Percentiles rank a stretch among this genome's conserved stretches.
These are phyloP conservation scores for Catunica adiposa DNA, from an alignment of 2,329 filamentous ascomycete genomes.

Conservation along the genomic window DNA sequence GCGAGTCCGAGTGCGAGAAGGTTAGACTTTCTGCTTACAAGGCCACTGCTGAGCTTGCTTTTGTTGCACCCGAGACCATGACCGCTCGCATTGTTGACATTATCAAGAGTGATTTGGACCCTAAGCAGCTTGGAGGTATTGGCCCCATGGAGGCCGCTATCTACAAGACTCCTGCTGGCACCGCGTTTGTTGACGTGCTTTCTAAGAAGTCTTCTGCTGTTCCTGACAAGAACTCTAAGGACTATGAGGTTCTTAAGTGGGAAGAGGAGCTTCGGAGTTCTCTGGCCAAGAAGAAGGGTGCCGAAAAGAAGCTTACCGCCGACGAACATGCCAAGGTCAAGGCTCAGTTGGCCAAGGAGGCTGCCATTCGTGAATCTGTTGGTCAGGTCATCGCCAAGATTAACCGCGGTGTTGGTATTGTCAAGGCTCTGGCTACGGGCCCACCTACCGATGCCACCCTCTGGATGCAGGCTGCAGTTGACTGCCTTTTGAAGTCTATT, in stretches of 20 bases:
- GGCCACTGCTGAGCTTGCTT: slow-evolving; percentile 79
- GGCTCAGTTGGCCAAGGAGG: slow-evolving; percentile 75
- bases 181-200: slow-evolving; percentile 76
- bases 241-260: slow-evolving; percentile 94
- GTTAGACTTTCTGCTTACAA: slow-evolving; percentile 59
- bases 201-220: slow-evolving; percentile 60
- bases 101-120: slow-evolving; percentile 57
- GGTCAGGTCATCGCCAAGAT: slow-evolving; percentile 52
- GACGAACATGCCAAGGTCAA: slow-evolving; percentile 87
- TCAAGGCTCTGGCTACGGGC: slow-evolving; percentile 64
- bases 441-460: slow-evolving; percentile 76
- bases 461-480: slow-evolving; percentile 76
- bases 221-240: slow-evolving; percentile 79
- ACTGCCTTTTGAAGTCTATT: slow-evolving; percentile 55
- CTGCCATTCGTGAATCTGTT: slow-evolving; percentile 59
- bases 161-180: slow-evolving; percentile 77
- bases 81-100: slow-evolving; percentile 60
- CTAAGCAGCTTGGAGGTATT: slow-evolving; percentile 50
- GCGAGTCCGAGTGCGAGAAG: slow-evolving; percentile 23
- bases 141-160: slow-evolving; percentile 85
- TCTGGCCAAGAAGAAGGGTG: slow-evolving; percentile 82
- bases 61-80: slow-evolving; percentile 74
- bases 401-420: slow-evolving; percentile 69
- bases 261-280: slow-evolving; percentile 80
- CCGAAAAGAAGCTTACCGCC: slow-evolving; percentile 73